Evolutionary conservation across 1,284 basidiomycete species (phyloP), one percentile per base, ranked within the genome.

Genomic region (Apiotrichum veenhuisii): DNA sequence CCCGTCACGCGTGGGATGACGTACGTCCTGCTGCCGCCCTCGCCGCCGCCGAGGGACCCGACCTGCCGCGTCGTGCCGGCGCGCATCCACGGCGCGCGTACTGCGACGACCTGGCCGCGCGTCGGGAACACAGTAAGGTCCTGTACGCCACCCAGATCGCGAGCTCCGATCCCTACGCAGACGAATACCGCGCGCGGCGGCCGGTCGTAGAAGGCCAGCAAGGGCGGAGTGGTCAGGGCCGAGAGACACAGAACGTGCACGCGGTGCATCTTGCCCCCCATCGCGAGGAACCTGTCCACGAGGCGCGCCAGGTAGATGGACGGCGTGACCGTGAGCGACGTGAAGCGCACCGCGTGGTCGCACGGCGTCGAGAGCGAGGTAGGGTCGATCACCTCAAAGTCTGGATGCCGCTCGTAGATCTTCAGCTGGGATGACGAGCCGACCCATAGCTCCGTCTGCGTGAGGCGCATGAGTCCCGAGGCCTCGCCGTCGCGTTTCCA

Each of bases 111-210:
- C 64, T 85, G 83, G 0, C 83, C 83, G 20, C 83, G 74, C 8
- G 81, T 79, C 4, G 83, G 83, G 63, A 78, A 82, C 11, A 84
- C 76, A 52, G 68, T 61, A 1, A 18, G 3, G 61, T 84, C 82
- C 54, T 79, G 75, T 0, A 83, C 78, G 7, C 79, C 80, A 17
- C 78, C 78, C 0, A 84, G 73, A 1, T 74, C 74, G 14, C 80
- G 70, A 3, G 82, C 79, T 11, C 82, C 82, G 23, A 84, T 68
- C 0, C 82, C 89, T 72, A 82, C 78, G 63, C 89, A 91, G 8
- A 87, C 82, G 3, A 91, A 73, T 1, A 92, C 70, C 0, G 84
- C 85, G 20, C 80, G 78, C 9, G 80, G 79, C 5, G 62, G 7
- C 8, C 14, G 5, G 3, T 64, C 63, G 37, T 64, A 56, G n/a